A percentile compares a stretch with the other conserved stretches of the same genome.
Evolutionary conservation across 1,284 basidiomycete genomes (phyloP).

Genomic region (Entoloma clypeatum): DNA sequence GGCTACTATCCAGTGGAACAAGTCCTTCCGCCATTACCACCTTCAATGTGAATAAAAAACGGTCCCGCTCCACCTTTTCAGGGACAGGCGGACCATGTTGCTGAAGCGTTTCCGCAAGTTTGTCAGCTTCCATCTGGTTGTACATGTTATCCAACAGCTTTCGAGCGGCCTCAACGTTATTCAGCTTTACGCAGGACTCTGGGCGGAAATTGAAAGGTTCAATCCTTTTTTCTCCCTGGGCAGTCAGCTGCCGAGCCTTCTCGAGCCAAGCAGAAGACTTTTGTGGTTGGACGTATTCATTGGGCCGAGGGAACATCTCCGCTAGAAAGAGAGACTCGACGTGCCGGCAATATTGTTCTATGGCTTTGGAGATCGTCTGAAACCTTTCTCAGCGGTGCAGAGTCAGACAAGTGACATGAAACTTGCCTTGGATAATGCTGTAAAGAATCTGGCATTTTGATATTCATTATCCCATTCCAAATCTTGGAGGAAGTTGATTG

Average conservation of each 20-base stretch:
- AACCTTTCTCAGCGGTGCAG: neutral
- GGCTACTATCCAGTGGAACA: constrained; percentile 66
- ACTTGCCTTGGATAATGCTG: constrained; percentile 76
- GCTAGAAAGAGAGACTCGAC: constrained; percentile 89
- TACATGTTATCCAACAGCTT: constrained; percentile 93
- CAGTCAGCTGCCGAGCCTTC: constrained; percentile 80
- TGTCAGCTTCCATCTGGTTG: constrained; percentile 87
- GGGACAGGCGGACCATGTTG: constrained; percentile 65
- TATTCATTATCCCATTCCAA: constrained; percentile 91
- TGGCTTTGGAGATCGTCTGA: constrained; percentile 86
- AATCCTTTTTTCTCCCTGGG: constrained; percentile 83
- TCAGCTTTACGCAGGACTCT: constrained; percentile 94
- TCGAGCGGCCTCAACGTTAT: constrained; percentile 94
- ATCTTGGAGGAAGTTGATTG: constrained; percentile 84
- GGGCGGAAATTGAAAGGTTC: constrained; percentile 94
- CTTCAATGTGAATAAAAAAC: constrained; percentile 93
- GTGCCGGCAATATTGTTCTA: constrained; percentile 88
- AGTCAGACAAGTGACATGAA: neutral
- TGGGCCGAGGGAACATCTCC: constrained; percentile 89
- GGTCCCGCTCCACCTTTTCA: constrained; percentile 57
- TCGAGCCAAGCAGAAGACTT: constrained; percentile 95
- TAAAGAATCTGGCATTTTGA: constrained; percentile 88
- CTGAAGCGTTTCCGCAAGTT: constrained; percentile 67
- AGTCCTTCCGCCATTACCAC: constrained; percentile 87
- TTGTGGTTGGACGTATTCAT: constrained; percentile 71